These are phyloP conservation scores for Cercis canadensis DNA, from an alignment of 306 rosid genomes.

Conservation along the genomic window DNA sequence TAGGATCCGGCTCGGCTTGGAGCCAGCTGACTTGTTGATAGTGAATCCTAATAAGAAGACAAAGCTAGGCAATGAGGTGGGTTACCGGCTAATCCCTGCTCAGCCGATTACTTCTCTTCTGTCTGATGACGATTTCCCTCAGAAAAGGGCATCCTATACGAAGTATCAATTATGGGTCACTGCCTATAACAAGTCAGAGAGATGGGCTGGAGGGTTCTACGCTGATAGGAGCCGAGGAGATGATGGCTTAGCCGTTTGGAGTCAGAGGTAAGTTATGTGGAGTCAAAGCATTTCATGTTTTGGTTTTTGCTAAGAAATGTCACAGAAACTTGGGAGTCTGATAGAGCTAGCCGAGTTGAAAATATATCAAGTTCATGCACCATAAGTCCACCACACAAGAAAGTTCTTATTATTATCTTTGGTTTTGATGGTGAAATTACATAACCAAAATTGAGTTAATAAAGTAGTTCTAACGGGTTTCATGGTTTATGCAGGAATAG, in stretches of 20 bases:
- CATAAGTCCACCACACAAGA: too few relatives aligned
- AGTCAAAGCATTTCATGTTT: too few relatives aligned
- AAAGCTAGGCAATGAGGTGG: slow-evolving; percentile 68
- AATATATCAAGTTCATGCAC: too few relatives aligned
- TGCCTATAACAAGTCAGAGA: slow-evolving; percentile 76
- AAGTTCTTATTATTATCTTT: too few relatives aligned
- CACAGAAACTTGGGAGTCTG: too few relatives aligned
- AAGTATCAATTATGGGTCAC: slow-evolving; percentile 84
- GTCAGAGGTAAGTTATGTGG: slow-evolving; percentile 54
- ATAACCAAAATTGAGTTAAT: neutral
- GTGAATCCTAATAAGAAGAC: slow-evolving; percentile 73
- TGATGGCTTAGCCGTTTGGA: slow-evolving; percentile 86
- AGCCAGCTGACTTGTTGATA: slow-evolving; percentile 65
- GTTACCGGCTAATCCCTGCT: slow-evolving; percentile 70
- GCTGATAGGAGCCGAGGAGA: slow-evolving; percentile 84
- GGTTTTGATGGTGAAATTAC: too few relatives aligned
- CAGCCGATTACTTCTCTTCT: slow-evolving; percentile 64
- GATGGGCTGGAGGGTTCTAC: slow-evolving; percentile 87
- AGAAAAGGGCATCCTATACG: slow-evolving; percentile 70
- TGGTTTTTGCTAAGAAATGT: too few relatives aligned
- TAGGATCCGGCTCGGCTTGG: slow-evolving; percentile 59
- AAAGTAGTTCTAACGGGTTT: neutral
- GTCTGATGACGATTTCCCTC: slow-evolving; percentile 74
- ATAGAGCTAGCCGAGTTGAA: too few relatives aligned
- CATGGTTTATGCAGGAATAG: slow-evolving; percentile 57